Conservation (phyloP, 345 rosid genomes). For the Lepidium aucheri region DNA sequence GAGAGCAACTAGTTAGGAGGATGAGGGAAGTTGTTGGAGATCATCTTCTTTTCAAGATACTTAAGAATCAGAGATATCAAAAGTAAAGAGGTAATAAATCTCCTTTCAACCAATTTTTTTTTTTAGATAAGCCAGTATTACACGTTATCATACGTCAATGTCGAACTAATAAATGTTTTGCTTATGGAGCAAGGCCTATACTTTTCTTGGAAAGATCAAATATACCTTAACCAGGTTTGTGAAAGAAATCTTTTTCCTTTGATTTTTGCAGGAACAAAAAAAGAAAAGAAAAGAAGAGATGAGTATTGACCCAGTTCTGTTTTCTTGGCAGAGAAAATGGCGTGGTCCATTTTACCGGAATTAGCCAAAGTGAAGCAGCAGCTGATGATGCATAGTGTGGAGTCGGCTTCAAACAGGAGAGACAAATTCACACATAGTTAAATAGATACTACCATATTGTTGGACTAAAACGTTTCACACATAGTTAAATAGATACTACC, state of each 20-base stretch:
- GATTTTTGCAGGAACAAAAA: no score
- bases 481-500: neutral
- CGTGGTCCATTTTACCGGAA: neutral
- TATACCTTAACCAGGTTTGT: neutral
- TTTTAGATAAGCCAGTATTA: neutral
- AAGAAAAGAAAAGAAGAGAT: neutral
- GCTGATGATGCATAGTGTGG: neutral
- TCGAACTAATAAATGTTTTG: neutral
- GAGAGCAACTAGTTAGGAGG: constrained; percentile 18
- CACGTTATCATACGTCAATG: neutral
- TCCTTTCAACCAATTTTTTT: no score
- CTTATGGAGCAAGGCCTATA: constrained; percentile 14
- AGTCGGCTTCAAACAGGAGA: neutral
- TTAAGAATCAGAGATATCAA: no score
- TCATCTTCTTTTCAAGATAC: constrained; percentile 11
- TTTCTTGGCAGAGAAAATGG: constrained; percentile 13
- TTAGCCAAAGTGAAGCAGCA: neutral
- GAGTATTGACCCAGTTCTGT: neutral
- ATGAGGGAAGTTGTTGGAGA: constrained; percentile 25
- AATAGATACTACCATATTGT: neutral
- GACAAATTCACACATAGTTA: neutral
- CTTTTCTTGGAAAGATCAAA: neutral
- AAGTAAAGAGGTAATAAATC: no score
- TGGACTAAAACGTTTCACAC: neutral
- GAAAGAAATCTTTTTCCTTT: neutral